Evolutionary conservation across 1,284 basidiomycete genomes (phyloP).

Genomic region (Cutaneotrichosporon spelunceum): DNA sequence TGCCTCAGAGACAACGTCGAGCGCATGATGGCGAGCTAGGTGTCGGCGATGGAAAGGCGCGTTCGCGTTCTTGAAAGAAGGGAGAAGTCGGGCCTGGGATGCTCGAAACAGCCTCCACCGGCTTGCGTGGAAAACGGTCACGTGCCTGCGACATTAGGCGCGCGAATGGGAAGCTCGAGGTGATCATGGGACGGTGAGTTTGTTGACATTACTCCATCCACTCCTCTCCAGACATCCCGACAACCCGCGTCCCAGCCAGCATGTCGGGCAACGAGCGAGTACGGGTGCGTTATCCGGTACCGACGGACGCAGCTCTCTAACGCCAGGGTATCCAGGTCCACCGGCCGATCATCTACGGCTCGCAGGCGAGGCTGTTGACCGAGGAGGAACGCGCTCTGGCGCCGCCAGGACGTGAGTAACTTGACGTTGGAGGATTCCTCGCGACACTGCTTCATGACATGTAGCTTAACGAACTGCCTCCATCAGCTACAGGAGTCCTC

Average conservation of each 20-base stretch:
- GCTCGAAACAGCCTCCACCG: neutral
- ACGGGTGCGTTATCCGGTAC: constrained; percentile 23
- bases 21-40: constrained; percentile 4
- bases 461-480: neutral
- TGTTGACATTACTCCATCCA: constrained; percentile 12
- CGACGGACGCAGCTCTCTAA: neutral
- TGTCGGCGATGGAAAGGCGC: neutral
- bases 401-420: constrained; percentile 43
- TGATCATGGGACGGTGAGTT: neutral
- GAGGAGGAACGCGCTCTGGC: constrained; percentile 59
- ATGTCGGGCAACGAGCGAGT: constrained; percentile 36
- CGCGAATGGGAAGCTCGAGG: neutral
- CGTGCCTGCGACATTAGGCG: neutral
- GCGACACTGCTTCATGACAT: neutral
- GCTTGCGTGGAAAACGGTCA: neutral
- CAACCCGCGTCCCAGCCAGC: neutral
- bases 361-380: constrained; percentile 80
- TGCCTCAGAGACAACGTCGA: constrained; percentile 3
- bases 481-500: neutral
- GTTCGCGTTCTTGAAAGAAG: neutral
- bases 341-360: constrained; percentile 92
- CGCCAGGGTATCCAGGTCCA: constrained; percentile 79
- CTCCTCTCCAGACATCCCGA: neutral
- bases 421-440: too few species aligned
- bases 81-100: neutral